Percentiles rank a stretch among this genome's conserved stretches.
These are phyloP conservation scores for Juncus inflexus DNA, from an alignment of 176 grass and related monocot species.

Conservation along the genomic window DNA sequence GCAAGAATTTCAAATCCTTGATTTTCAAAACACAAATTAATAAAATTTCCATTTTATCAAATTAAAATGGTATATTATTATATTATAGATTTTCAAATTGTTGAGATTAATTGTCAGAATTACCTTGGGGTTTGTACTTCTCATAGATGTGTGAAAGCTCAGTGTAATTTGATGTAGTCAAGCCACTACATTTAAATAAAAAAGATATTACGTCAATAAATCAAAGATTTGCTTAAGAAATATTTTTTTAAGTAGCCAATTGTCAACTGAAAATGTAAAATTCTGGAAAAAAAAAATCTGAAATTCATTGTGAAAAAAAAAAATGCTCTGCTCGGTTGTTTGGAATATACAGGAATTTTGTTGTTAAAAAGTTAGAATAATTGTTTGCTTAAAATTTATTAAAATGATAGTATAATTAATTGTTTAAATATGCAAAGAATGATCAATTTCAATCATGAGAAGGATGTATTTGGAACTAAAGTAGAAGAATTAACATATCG, in stretches of 20 bases:
- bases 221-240: slow-evolving; percentile 7
- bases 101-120: not conserved
- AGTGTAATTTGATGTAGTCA: slow-evolving; percentile 92
- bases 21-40: slow-evolving; percentile 33
- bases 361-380: too few relatives aligned
- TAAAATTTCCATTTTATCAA: not conserved
- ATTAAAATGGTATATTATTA: not conserved
- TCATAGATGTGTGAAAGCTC: slow-evolving; percentile 95
- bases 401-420: too few relatives aligned
- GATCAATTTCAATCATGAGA: too few relatives aligned
- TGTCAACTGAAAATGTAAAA: too few relatives aligned
- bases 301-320: too few relatives aligned
- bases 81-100: not conserved
- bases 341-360: too few relatives aligned
- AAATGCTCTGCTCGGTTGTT: too few relatives aligned
- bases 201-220: slow-evolving; percentile 8
- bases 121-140: slow-evolving; percentile 99
- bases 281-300: too few relatives aligned
- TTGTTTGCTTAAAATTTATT: too few relatives aligned
- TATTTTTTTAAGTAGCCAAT: not conserved
- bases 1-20: slow-evolving; percentile 95
- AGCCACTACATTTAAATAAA: slow-evolving; percentile 47
- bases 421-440: too few relatives aligned
- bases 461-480: too few relatives aligned
- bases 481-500: too few relatives aligned